These are phyloP conservation scores for Camillea tinctor DNA, from an alignment of 2,329 filamentous ascomycete genomes.

Conservation along the genomic window DNA sequence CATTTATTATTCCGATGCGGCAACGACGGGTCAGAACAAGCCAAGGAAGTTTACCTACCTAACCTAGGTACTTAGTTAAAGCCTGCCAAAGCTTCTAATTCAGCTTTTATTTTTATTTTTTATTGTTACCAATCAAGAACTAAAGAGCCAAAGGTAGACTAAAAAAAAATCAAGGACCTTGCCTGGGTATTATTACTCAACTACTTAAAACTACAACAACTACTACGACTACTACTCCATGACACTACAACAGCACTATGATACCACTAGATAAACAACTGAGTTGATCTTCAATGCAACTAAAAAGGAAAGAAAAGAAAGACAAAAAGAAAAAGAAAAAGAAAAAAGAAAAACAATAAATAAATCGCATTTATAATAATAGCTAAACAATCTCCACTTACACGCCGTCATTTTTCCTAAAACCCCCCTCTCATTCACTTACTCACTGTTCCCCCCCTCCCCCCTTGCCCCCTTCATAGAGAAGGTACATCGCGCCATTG, in stretches of 20 bases:
- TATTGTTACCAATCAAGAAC: too few relatives aligned
- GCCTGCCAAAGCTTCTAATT: too few relatives aligned
- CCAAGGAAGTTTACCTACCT: too few relatives aligned
- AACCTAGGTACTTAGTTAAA: too few relatives aligned
- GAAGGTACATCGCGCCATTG: conserved; percentile 26
- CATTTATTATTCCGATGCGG: background rate
- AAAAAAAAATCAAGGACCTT: too few relatives aligned
- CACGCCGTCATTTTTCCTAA: background rate
- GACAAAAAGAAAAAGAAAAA: background rate
- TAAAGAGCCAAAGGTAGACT: too few relatives aligned
- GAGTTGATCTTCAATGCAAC: background rate
- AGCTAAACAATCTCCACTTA: conserved; percentile 1
- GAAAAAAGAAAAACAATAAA: background rate
- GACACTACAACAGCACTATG: too few relatives aligned
- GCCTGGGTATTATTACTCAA: too few relatives aligned
- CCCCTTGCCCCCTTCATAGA: conserved; percentile 25
- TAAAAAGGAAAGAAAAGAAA: background rate
- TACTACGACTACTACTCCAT: too few relatives aligned
- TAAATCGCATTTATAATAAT: background rate
- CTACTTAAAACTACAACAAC: too few relatives aligned
- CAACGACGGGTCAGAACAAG: background rate
- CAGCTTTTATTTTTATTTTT: too few relatives aligned
- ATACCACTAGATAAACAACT: background rate
- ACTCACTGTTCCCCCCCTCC: conserved; percentile 20
- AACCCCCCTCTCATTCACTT: conserved; percentile 22